Evolutionary conservation across 2,329 filamentous ascomycete genomes (phyloP).

Genomic region (Cytospora paraplurivora): DNA sequence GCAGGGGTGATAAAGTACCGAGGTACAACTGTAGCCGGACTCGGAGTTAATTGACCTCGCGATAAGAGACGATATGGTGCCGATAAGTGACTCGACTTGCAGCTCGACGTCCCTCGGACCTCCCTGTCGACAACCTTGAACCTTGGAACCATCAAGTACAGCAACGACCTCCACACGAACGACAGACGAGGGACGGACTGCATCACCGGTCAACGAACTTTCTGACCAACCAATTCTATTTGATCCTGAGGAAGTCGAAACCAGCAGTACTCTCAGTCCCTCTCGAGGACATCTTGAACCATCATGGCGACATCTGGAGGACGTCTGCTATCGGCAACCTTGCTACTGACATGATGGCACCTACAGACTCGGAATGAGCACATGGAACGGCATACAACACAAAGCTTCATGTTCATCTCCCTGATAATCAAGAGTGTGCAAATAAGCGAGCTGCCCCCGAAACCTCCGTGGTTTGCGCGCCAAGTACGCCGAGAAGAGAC

Average conservation of each 20-base stretch:
- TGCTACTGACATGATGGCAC: constrained; percentile 25
- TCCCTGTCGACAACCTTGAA: not conserved
- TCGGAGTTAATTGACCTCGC: not conserved
- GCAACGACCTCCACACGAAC: not conserved
- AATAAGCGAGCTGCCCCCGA: too few relatives aligned
- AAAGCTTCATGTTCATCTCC: constrained; percentile 54
- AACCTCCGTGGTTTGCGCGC: too few relatives aligned
- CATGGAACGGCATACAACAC: constrained; percentile 70
- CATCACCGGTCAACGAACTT: not conserved
- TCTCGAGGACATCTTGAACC: constrained; percentile 20
- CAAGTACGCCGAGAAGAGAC: too few relatives aligned
- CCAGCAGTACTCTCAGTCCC: constrained; percentile 17
- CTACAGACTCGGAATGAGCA: constrained; percentile 80
- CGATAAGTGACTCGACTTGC: not conserved
- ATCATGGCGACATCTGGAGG: constrained; percentile 21
- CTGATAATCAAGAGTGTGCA: constrained; percentile 14
- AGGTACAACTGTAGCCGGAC: too few relatives aligned
- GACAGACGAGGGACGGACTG: not conserved
- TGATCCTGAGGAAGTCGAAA: not conserved
- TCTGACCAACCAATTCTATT: not conserved
- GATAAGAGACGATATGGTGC: not conserved
- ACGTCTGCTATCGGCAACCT: constrained; percentile 28
- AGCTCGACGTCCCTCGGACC: not conserved
- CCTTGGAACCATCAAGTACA: not conserved
- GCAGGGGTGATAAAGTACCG: not conserved